Evolutionary conservation across 371 early-diverging fungal genomes (phyloP), one percentile per base, ranked within the genome.

Genomic region (Mortierella sp.): DNA sequence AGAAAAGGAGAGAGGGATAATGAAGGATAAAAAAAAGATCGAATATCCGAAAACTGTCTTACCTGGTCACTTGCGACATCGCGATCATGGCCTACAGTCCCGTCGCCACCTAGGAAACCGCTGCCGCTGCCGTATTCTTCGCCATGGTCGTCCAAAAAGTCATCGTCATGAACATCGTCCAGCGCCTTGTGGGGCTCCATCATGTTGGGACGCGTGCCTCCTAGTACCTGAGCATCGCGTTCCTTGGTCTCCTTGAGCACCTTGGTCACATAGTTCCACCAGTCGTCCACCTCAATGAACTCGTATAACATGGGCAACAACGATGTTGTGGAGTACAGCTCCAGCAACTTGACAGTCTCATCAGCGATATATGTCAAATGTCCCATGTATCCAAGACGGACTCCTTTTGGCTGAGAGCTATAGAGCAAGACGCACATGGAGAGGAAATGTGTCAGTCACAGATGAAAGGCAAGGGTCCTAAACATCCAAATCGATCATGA

Each of bases 331-430:
- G 55, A 52, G 34, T 63, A 70, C 28, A 60, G 83, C 73, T 96
- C 96, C 41, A 94, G 78, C 50, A 96, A 74, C 62, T 93, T 92
- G 60, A 91, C 90, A 0, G 95, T 90, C 65, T 96, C 96, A 62
- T 98, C 98, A 28, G 96, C 89, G 62, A 98, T 95, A 54, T 94
- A 94, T 1, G 95, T 96, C 71, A 96, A 81, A 66, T 98, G 96
- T 6, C 98, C 98, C 98, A 98, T 98, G 78, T 93, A 95, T 7
- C 97, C 98, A 27, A 95, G 83, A 40, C 96, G 88, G 44, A 91
- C 88, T 13, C 96, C 96, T 54, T 92, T 93, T 12, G 95, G 94
- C 61, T 87, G 80, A 24, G 80, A 83, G 50, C 87, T 89, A 66
- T 31, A 34, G 10, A 7, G 34, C 6, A 17, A 45, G 45, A n/a